Evolutionary conservation across 106 monocot genomes (phyloP).

Genomic region (Phalaenopsis aphrodite): DNA sequence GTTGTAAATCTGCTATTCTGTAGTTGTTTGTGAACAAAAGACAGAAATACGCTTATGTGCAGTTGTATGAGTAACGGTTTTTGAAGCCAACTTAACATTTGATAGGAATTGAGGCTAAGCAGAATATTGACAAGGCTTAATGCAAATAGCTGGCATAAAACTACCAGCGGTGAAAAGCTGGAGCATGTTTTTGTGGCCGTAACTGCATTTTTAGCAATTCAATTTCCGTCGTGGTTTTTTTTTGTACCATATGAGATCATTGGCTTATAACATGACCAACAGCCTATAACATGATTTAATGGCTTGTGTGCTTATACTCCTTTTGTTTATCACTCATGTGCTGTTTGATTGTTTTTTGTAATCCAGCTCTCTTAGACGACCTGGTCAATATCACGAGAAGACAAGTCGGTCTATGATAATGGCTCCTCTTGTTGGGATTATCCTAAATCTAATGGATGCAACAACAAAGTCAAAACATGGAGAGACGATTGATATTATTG

Average conservation of each 20-base stretch:
- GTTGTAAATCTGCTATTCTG: too few species aligned
- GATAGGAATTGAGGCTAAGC: too few species aligned
- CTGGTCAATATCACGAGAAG: conserved; percentile 73
- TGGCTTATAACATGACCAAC: not conserved
- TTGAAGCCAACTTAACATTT: too few species aligned
- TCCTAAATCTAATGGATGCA: conserved; percentile 72
- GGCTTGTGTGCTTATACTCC: not conserved
- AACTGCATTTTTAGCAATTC: too few species aligned
- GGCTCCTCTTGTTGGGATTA: conserved; percentile 89
- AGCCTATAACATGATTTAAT: not conserved
- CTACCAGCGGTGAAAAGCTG: not conserved
- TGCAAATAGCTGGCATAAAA: not conserved
- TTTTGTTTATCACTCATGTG: not conserved
- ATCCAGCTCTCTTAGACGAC: conserved; percentile 58
- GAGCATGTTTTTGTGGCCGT: too few species aligned
- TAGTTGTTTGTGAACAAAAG: too few species aligned
- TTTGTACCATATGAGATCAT: not conserved
- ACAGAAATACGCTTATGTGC: too few species aligned
- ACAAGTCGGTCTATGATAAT: conserved; percentile 72
- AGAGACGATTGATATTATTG: conserved; percentile 56
- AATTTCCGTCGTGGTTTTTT: too few species aligned
- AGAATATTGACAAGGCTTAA: too few species aligned
- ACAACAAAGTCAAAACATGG: conserved; percentile 16
- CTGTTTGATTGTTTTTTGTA: not conserved
- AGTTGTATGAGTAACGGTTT: too few species aligned